Evolutionary conservation across 2,329 filamentous ascomycete species (phyloP).

Genomic region (Pseudocercospora musae): DNA sequence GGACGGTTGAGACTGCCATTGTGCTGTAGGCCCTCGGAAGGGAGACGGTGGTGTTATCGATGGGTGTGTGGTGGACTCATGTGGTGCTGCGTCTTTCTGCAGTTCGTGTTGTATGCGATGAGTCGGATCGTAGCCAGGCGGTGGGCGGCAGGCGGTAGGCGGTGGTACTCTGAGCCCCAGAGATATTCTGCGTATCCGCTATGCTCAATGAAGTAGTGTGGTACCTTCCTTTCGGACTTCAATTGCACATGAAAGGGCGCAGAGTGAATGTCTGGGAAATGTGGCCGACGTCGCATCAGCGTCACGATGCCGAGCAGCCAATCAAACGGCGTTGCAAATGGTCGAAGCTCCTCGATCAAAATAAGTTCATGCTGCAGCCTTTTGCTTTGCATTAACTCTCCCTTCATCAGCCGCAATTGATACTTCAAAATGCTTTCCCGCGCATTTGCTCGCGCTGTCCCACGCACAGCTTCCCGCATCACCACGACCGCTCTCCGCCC

Average conservation of each 20-base stretch:
- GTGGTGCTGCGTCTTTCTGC: background rate
- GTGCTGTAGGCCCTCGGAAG: background rate
- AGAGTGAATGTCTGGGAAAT: background rate
- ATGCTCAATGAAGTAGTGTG: background rate
- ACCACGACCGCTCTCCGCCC: slow-evolving; percentile 40
- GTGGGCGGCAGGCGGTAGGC: no score
- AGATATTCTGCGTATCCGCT: no score
- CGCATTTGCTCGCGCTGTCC: slow-evolving; percentile 44
- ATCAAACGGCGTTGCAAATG: background rate
- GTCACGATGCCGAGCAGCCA: slow-evolving; percentile 3
- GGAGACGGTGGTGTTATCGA: background rate
- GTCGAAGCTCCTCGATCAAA: slow-evolving; percentile 5
- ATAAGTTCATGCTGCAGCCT: background rate
- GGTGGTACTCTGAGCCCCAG: no score
- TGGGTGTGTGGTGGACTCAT: background rate
- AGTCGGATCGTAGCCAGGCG: background rate
- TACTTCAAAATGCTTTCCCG: slow-evolving; percentile 43
- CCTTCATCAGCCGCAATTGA: background rate
- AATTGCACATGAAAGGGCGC: background rate
- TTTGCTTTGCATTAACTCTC: background rate
- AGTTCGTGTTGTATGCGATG: background rate
- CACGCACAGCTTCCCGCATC: slow-evolving; percentile 43
- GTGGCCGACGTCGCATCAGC: background rate
- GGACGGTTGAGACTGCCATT: slow-evolving; percentile 23
- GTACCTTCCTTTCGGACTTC: background rate